Evolutionary conservation across 148 eudicot genomes (phyloP).

Genomic region (Vaccinium corymbosum): DNA sequence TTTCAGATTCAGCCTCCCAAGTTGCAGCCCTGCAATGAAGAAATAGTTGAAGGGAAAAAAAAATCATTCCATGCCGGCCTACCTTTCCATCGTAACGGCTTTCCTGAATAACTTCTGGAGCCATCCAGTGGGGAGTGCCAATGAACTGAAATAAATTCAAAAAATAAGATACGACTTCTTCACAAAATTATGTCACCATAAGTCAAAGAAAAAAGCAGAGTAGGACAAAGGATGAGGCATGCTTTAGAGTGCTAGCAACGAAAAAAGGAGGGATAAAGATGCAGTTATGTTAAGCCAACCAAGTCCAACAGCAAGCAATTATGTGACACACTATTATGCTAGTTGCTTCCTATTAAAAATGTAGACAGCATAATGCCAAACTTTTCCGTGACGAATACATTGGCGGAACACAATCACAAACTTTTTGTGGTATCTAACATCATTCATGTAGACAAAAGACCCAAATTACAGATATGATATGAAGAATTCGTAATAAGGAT

Average conservation of each 20-base stretch:
- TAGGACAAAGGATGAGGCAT: not conserved
- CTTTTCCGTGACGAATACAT: not conserved
- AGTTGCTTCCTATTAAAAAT: not conserved
- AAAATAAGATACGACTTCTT: slow-evolving; percentile 11
- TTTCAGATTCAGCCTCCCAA: not conserved
- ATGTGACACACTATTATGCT: not conserved
- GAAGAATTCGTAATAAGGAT: too few relatives aligned
- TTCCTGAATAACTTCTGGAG: slow-evolving; percentile 99
- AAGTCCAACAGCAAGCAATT: not conserved
- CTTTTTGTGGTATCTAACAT: not conserved
- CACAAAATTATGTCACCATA: not conserved
- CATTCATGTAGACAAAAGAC: not conserved
- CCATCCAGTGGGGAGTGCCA: slow-evolving; percentile 99
- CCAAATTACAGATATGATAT: too few relatives aligned
- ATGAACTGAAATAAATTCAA: slow-evolving; percentile 57
- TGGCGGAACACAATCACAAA: not conserved
- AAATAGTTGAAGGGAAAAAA: not conserved
- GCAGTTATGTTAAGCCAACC: not conserved
- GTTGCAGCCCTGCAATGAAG: not conserved
- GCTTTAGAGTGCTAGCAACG: not conserved
- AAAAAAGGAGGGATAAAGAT: not conserved
- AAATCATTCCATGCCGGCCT: slow-evolving; percentile 13
- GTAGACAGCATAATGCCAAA: not conserved
- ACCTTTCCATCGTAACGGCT: slow-evolving; percentile 99
- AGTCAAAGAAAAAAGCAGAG: not conserved